These are phyloP conservation scores for Chondrus crispus DNA, from an alignment of 23 red algal species.

Conservation along the genomic window DNA sequence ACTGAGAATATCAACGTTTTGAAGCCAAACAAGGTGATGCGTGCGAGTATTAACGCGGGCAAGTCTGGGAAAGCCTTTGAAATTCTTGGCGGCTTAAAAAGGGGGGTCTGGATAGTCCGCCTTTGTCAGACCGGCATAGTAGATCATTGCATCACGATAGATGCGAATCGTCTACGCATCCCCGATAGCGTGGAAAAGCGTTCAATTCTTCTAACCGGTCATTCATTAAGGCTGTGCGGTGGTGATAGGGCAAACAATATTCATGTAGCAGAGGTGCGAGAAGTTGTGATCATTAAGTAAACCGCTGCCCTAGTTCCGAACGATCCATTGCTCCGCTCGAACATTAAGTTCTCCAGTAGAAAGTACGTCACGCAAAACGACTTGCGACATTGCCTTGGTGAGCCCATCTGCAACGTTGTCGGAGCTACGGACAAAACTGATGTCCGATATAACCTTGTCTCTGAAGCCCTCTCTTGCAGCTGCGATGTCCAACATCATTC, in stretches of 20 bases:
- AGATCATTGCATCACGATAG: background rate
- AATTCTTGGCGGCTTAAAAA: background rate
- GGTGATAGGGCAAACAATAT: background rate
- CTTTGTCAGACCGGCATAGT: too few relatives aligned
- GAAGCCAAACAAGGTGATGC: background rate
- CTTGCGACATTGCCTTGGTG: background rate
- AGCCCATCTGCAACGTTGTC: background rate
- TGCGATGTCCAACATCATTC: background rate
- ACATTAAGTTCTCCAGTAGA: too few relatives aligned
- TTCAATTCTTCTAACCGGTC: background rate
- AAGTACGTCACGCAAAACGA: too few relatives aligned
- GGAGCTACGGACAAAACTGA: background rate
- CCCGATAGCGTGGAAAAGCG: background rate
- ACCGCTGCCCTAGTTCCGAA: too few relatives aligned
- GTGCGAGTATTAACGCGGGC: background rate
- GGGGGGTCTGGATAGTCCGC: too few relatives aligned
- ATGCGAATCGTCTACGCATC: background rate
- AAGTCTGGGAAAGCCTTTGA: background rate
- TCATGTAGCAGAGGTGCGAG: background rate
- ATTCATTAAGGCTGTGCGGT: background rate
- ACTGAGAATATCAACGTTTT: background rate
- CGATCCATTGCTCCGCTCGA: too few relatives aligned
- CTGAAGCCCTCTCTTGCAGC: background rate
- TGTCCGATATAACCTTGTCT: background rate
- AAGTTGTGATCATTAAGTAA: background rate